Evolutionary conservation across 1,284 basidiomycete genomes (phyloP), one percentile per base, ranked within the genome.

Genomic region (Rhodotorula sp.): DNA sequence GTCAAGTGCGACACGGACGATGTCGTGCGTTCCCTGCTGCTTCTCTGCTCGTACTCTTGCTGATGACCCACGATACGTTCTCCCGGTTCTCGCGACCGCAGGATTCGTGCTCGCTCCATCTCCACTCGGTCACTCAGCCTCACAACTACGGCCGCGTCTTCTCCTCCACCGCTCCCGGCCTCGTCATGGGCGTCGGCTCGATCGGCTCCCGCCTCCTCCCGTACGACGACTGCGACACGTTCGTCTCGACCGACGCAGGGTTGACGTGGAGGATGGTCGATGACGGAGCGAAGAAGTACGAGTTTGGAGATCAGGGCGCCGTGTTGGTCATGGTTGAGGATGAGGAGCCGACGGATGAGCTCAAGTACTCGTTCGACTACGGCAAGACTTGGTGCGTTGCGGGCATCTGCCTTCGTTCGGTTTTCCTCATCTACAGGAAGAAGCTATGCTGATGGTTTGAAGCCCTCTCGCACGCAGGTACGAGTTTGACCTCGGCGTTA

Each of bases 91-190:
- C 39, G 39, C 39, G n/a, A 54, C 19, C 29, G 20, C 60, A 78
- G 1, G 83, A 86, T 0, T 81, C 81, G 3, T 98, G 95, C 80
- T 88, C 92, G 0, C 83, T 98, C 0, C 94, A 98, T 79, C 83
- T 99, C 11, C 90, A 96, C 81, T 94, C 92, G 6, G 91, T 98
- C 34, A 92, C 93, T 0, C 84, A 86, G 11, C 89, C 91, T 2
- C 94, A 95, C 82, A 99, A 97, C 80, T 90, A 90, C 75, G 95
- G 95, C 0, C 87, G 90, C 30, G 86, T 97, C 30, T 98, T 98
- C 81, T 95, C 93, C 1, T 94, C 92, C 0, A 89, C 91, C 17
- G 94, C 94, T 0, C 94, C 95, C 0, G 95, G 95, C 0, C 86
- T 93, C 71, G 89, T 93, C 46, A 95, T 99, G 90, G 95, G 90